A percentile compares a stretch with the other conserved stretches of the same genome.
Evolutionary conservation across 140 eudicot genomes (phyloP).

Genomic region (Oenanthe javanica): DNA sequence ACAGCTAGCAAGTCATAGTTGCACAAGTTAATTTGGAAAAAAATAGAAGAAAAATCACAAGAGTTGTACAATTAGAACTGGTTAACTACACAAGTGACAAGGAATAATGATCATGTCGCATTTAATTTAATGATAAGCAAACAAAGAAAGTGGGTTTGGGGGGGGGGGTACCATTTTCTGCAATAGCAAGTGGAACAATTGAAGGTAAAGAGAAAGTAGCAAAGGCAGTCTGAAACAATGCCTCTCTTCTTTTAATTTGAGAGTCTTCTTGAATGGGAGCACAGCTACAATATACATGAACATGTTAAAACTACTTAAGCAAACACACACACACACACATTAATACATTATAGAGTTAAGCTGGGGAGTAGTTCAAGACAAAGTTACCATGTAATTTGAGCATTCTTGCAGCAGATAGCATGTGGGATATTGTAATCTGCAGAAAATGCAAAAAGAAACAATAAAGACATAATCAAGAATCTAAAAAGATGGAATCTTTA

Average conservation of each 20-base stretch:
- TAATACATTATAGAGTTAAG: too few species aligned
- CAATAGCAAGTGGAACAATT: conserved; percentile 47
- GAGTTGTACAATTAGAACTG: not conserved
- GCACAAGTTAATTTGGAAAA: not conserved
- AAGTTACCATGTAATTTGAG: conserved; percentile 31
- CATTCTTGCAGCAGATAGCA: conserved; percentile 38
- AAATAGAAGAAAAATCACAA: not conserved
- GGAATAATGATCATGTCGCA: not conserved
- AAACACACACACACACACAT: not conserved
- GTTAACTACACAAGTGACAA: not conserved
- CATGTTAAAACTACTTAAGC: not conserved
- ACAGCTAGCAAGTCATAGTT: conserved; percentile 23
- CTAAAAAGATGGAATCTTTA: not conserved
- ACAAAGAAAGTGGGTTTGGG: not conserved
- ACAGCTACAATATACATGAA: conserved; percentile 16
- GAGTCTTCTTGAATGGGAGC: conserved; percentile 23
- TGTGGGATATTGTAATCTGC: conserved; percentile 31
- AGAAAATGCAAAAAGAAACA: not conserved
- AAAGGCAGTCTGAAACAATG: conserved; percentile 34
- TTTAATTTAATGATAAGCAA: not conserved
- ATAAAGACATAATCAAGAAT: not conserved
- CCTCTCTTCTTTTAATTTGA: conserved; percentile 52
- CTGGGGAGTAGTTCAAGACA: not conserved
- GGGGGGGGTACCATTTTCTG: conserved; percentile 32
- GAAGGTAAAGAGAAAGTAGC: conserved; percentile 51